Base-by-base conservation (phyloP, 805 yeast species). In the Candida yuanshanica region DNA sequence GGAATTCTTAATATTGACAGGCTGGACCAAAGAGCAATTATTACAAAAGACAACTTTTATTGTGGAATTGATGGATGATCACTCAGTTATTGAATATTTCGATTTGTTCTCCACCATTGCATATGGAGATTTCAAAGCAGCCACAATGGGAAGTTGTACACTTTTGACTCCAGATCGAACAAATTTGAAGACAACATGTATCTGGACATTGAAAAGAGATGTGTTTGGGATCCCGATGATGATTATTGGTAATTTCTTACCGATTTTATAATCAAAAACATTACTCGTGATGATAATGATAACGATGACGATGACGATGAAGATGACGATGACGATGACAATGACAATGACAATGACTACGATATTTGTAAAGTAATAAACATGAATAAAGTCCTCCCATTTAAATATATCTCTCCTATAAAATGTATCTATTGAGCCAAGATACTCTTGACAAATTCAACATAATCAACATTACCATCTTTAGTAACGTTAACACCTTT, bases 151-250 rank as follows among this genome's bases (percentile, higher is more conserved):
- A 22, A 85, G 80, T 39, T 91, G 97, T 64, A 81, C 89, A 0
- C 66, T 91, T 27, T 58, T 86, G 33, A 83, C 90, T 1, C 77
- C 83, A 32, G 57, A 60, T 29, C 61, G 59, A 12, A 75, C 76
- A 41, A 60, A 59, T 20, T 75, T 91, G 36, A 70, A 82, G 38
- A 86, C 97, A 0, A 78, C 87, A 22, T 82, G 95, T 53, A 81
- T 85, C 53, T 87, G 96, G 95, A 93, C 98, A 1, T 66, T 93
- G 49, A 89, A 90, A 57, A 70, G 97, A 59, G 98, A 91, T 58
- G 95, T 91, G 14, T 91, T 93, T 64, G 97, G 96, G 8, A 82
- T 91, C 39, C 99, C 99, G 13, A 83, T 93, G 88, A 90, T 91
- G 95, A 83, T 93, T 18, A 76, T 91, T 25, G 98, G 96, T 14